A percentile compares a stretch with the other conserved stretches of the same genome.
phyloP scores from a whole-genome alignment of 2,329 filamentous ascomycete genomes.

The Reticulascus tulasneorum region DNA sequence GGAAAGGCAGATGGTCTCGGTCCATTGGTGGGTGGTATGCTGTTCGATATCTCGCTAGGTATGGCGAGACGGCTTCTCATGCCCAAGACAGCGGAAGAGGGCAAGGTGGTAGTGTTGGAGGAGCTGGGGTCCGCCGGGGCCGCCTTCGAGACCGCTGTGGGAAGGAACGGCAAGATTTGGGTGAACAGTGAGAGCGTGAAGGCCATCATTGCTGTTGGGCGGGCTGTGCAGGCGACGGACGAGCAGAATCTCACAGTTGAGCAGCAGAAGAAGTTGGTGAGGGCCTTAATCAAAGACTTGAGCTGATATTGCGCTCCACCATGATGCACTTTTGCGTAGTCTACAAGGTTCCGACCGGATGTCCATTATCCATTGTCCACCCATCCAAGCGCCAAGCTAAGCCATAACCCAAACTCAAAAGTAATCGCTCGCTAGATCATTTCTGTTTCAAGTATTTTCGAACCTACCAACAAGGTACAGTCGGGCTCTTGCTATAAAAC shows the following conservation, averaged over 20 bases:
- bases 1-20: conserved; percentile 88
- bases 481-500: too few species aligned
- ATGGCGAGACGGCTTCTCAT: conserved; percentile 79
- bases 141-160: conserved; percentile 89
- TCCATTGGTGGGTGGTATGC: conserved; percentile 77
- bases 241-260: conserved; percentile 58
- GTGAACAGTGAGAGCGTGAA: conserved; percentile 74
- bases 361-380: too few species aligned
- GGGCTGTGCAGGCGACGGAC: conserved; percentile 75
- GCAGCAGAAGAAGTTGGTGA: conserved; percentile 67
- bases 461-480: too few species aligned
- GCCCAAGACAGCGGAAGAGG: conserved; percentile 56
- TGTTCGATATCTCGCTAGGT: conserved; percentile 73
- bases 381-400: too few species aligned
- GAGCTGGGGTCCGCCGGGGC: conserved; percentile 72
- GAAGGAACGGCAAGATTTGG: conserved; percentile 90
- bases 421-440: too few species aligned
- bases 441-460: too few species aligned
- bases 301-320: conserved; percentile 29
- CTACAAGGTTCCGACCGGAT: conserved; percentile 13
- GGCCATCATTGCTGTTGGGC: conserved; percentile 73
- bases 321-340: conserved; percentile 11
- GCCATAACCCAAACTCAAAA: too few species aligned
- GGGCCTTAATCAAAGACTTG: conserved; percentile 58
- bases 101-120: conserved; percentile 70